Conservation (phyloP, 2,329 filamentous ascomycete genomes). For the Phaeosphaeriaceae sp. region DNA sequence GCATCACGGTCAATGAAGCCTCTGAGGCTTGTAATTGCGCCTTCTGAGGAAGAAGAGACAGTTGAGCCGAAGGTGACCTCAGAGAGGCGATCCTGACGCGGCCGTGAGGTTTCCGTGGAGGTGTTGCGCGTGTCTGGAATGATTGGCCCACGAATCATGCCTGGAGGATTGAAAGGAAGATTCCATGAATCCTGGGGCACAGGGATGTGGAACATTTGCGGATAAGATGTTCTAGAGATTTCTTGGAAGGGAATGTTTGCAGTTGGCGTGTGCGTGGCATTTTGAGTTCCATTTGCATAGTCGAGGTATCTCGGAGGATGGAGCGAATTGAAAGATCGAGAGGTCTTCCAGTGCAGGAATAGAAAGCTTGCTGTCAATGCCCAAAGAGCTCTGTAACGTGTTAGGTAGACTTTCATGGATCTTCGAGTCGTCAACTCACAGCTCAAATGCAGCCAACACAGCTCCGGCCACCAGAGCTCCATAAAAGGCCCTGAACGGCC, state of each 20-base stretch:
- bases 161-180: not conserved
- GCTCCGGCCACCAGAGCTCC: constrained; percentile 33
- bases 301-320: not conserved
- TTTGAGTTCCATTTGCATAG: not conserved
- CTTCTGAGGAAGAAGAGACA: not conserved
- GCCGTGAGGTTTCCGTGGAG: not conserved
- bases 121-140: not conserved
- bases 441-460: constrained; percentile 33
- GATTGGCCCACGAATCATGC: not conserved
- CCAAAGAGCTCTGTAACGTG: not conserved
- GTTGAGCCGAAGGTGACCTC: not conserved
- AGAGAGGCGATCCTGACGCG: not conserved
- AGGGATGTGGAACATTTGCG: not conserved
- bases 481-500: constrained; percentile 27
- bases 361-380: not conserved
- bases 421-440: constrained; percentile 26
- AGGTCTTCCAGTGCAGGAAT: not conserved
- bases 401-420: not conserved
- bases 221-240: not conserved
- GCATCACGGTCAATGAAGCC: too few species aligned
- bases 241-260: not conserved
- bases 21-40: not conserved
- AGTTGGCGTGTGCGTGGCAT: not conserved
- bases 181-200: not conserved
- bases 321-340: not conserved